phyloP scores from a whole-genome alignment of 1,139 yeast species.

The Saccharomyces uvarum region DNA sequence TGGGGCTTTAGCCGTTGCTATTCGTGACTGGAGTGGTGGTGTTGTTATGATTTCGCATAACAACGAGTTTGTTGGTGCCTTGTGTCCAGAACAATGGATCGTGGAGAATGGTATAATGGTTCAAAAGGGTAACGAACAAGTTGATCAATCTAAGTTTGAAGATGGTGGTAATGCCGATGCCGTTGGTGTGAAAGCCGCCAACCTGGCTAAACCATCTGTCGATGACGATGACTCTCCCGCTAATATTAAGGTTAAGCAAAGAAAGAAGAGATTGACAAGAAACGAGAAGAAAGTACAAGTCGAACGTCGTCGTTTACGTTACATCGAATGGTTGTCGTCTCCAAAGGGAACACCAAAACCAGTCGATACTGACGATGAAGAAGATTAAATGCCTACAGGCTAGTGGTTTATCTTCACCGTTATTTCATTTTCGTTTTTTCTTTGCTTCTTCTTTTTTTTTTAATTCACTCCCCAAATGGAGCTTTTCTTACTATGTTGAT shows the following conservation, averaged over 20 bases:
- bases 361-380: conserved; percentile 87
- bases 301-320: conserved; percentile 89
- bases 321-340: conserved; percentile 87
- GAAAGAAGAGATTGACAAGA: conserved; percentile 95
- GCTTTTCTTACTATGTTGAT: neutral
- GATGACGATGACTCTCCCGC: conserved; percentile 90
- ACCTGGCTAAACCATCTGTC: conserved; percentile 33
- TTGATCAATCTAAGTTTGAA: conserved; percentile 74
- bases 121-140: conserved; percentile 69
- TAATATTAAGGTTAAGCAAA: conserved; percentile 80
- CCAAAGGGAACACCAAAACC: conserved; percentile 98
- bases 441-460: neutral
- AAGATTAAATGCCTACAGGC: conserved; percentile 32
- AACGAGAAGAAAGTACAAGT: conserved; percentile 88
- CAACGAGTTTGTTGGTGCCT: conserved; percentile 92
- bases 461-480: neutral
- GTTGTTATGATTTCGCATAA: conserved; percentile 98
- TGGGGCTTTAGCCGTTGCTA: conserved; percentile 95
- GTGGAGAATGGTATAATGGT: conserved; percentile 88
- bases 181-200: conserved; percentile 37
- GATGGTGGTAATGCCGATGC: conserved; percentile 54
- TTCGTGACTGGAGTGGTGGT: conserved; percentile 97
- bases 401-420: neutral
- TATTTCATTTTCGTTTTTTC: neutral
- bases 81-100: conserved; percentile 98